Evolutionary conservation across 1,284 basidiomycete genomes (phyloP).

Genomic region (Mycena citricolor): DNA sequence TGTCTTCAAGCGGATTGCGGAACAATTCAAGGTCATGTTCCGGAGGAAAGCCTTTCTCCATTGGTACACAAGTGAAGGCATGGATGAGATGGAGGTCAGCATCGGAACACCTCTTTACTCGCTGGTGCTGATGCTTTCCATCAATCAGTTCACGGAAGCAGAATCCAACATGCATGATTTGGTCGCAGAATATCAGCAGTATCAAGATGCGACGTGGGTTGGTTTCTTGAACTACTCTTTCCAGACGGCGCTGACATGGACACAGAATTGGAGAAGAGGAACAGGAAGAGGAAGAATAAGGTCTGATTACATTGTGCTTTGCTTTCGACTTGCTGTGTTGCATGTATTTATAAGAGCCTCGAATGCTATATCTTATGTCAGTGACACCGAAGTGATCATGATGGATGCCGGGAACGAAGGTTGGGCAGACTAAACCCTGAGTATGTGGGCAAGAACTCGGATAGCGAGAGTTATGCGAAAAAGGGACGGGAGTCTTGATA

Average conservation of each 20-base stretch:
- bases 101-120: neutral
- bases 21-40: slow-evolving; percentile 99
- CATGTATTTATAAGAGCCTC: neutral
- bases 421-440: no score
- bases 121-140: slow-evolving; percentile 18
- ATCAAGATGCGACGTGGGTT: slow-evolving; percentile 89
- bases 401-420: no score
- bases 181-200: slow-evolving; percentile 93
- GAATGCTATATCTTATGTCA: no score
- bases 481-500: no score
- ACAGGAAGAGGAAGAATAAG: slow-evolving; percentile 7
- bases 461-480: no score
- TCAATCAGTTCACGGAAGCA: slow-evolving; percentile 80
- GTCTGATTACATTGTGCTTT: neutral
- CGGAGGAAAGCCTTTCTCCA: slow-evolving; percentile 98
- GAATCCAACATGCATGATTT: slow-evolving; percentile 97
- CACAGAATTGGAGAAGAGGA: slow-evolving; percentile 13
- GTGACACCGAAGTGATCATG: no score
- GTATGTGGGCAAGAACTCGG: no score
- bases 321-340: neutral
- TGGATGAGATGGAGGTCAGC: slow-evolving; percentile 95
- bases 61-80: slow-evolving; percentile 98
- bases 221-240: neutral
- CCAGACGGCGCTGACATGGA: slow-evolving; percentile 10
- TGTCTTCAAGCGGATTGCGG: slow-evolving; percentile 94